Conservation (phyloP, 495 filamentous ascomycete genomes). For the Rhypophila decipiens region DNA sequence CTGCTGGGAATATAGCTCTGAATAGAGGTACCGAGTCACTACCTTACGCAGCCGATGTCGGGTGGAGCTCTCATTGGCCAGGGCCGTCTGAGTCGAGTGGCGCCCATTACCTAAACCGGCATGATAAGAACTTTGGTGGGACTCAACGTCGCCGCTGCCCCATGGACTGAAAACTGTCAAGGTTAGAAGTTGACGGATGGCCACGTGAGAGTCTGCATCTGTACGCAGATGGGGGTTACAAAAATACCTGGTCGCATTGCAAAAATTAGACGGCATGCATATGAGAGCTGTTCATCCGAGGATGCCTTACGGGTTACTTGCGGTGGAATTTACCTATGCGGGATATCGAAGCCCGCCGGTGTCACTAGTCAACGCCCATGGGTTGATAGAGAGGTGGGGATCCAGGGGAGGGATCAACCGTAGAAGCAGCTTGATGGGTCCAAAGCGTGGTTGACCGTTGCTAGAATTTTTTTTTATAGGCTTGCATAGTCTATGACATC, state of each 20-base stretch:
- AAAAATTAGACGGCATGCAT: background rate
- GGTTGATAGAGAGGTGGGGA: no score
- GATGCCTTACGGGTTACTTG: background rate
- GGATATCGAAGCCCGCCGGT: no score
- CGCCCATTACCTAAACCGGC: constrained; percentile 24
- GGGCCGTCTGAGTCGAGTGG: constrained; percentile 3
- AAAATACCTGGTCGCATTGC: background rate
- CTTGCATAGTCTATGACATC: no score
- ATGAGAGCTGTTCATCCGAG: background rate
- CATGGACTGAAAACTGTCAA: background rate
- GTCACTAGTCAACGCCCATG: no score
- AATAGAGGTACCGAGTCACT: constrained; percentile 8
- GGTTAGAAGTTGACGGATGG: background rate
- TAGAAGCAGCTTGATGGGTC: no score
- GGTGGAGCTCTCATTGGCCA: constrained; percentile 15
- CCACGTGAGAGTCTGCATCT: constrained; percentile 17
- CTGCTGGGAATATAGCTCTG: constrained; percentile 11
- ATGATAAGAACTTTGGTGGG: constrained; percentile 21
- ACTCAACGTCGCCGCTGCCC: background rate
- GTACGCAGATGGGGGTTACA: constrained; percentile 2
- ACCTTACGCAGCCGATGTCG: constrained; percentile 16
- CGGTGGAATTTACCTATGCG: no score
- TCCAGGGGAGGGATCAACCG: no score
- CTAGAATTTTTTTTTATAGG: no score
- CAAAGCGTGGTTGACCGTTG: no score